Percentiles rank a stretch among this genome's conserved stretches.
phyloP scores from a whole-genome alignment of 805 yeast species.

The Zygotorulaspora danielsina region DNA sequence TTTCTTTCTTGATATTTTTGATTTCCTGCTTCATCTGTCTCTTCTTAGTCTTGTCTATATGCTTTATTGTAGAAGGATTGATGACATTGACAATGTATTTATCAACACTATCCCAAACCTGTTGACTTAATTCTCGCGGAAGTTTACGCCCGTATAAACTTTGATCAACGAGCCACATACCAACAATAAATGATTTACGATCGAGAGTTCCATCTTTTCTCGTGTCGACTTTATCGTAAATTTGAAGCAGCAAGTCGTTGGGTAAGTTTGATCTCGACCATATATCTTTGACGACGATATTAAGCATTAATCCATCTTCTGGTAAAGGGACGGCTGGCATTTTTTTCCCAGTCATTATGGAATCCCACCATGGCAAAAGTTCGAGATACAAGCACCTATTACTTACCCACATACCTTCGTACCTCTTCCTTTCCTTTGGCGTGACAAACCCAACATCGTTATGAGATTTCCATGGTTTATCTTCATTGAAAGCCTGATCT shows the following conservation, averaged over 20 bases:
- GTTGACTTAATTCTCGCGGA: slow-evolving; percentile 62
- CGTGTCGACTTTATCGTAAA: slow-evolving; percentile 69
- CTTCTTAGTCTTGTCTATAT: slow-evolving; percentile 20
- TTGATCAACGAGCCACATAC: slow-evolving; percentile 97
- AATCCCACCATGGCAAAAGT: slow-evolving; percentile 33
- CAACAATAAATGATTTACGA: slow-evolving; percentile 83
- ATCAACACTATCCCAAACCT: slow-evolving; percentile 78
- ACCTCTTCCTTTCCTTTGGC: slow-evolving; percentile 73
- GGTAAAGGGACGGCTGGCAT: slow-evolving; percentile 17
- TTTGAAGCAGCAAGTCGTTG: slow-evolving; percentile 51
- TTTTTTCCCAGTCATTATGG: slow-evolving; percentile 12
- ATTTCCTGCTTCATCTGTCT: slow-evolving; percentile 27
- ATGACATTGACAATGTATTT: slow-evolving; percentile 22
- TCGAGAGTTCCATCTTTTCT: slow-evolving; percentile 69
- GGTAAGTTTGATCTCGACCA: slow-evolving; percentile 80
- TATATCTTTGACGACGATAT: slow-evolving; percentile 61
- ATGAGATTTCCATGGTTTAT: slow-evolving; percentile 93
- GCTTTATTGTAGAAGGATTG: slow-evolving; percentile 11
- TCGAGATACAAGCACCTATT: slow-evolving; percentile 66
- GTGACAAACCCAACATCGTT: slow-evolving; percentile 48
- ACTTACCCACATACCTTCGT: slow-evolving; percentile 92
- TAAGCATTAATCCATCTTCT: slow-evolving; percentile 36
- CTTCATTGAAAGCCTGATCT: slow-evolving; percentile 58
- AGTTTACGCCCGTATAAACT: slow-evolving; percentile 89
- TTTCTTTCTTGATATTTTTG: slow-evolving; percentile 29